Evolutionary conservation across 768 basidiomycete species (phyloP).

Genomic region (Tremella yokohamensis): DNA sequence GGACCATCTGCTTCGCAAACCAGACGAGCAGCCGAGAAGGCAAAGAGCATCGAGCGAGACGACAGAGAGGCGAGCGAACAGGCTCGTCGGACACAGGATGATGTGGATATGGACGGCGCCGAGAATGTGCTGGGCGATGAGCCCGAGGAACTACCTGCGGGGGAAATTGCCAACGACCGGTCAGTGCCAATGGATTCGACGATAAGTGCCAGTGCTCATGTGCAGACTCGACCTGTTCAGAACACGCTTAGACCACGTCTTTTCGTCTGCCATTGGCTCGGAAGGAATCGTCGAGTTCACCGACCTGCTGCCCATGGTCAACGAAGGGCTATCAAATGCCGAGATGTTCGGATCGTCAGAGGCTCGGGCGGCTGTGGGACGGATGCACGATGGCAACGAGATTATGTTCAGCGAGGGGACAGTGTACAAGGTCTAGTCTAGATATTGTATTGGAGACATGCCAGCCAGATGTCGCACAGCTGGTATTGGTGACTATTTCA

Average conservation of each 20-base stretch:
- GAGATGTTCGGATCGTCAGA: constrained; percentile 76
- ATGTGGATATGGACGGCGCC: constrained; percentile 40
- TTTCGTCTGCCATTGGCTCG: constrained; percentile 60
- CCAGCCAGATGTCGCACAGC: no score
- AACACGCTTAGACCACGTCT: constrained; percentile 66
- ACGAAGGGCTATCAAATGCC: constrained; percentile 66
- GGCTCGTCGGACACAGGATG: constrained; percentile 18
- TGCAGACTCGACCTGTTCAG: constrained; percentile 76
- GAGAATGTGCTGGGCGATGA: constrained; percentile 25
- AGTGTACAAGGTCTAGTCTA: constrained; percentile 58
- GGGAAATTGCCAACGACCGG: constrained; percentile 27
- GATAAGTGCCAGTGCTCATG: constrained; percentile 1
- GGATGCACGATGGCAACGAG: constrained; percentile 73
- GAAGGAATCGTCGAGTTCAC: constrained; percentile 71
- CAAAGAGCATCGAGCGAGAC: constrained; percentile 40
- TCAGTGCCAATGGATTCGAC: constrained; percentile 11
- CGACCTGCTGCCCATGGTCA: constrained; percentile 69
- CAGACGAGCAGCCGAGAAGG: constrained; percentile 29
- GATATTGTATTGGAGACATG: no score
- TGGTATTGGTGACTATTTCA: no score
- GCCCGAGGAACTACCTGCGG: constrained; percentile 1
- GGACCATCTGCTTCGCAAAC: constrained; percentile 50
- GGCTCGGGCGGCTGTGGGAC: constrained; percentile 66
- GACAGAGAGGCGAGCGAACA: constrained; percentile 8
- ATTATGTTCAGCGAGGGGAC: constrained; percentile 84